These are phyloP conservation scores for Striga hermonthica DNA, from an alignment of 305 asterid species.

Conservation along the genomic window DNA sequence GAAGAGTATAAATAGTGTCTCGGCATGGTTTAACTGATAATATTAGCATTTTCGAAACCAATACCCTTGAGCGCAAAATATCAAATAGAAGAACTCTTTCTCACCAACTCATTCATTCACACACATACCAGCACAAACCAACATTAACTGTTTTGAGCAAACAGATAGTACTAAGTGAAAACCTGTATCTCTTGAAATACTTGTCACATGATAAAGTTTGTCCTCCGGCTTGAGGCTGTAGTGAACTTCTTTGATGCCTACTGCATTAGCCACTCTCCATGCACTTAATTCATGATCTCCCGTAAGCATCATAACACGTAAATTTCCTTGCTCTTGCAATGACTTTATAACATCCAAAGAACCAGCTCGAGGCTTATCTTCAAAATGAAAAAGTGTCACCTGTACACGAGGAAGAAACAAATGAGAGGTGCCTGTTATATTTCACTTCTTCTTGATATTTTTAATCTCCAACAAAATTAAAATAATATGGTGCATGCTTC, in stretches of 20 bases:
- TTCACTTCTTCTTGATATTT: conserved; percentile 1
- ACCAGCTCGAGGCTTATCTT: conserved; percentile 77
- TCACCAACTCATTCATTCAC: no score
- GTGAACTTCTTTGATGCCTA: conserved; percentile 84
- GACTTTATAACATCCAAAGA: conserved; percentile 65
- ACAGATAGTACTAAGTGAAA: neutral
- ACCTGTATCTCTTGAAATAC: conserved; percentile 86
- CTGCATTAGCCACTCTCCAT: conserved; percentile 88
- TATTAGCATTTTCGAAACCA: conserved; percentile 5
- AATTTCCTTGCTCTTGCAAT: conserved; percentile 66
- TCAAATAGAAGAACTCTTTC: no score
- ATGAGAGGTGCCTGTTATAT: neutral
- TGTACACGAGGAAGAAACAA: conserved; percentile 33
- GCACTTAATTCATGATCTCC: conserved; percentile 98
- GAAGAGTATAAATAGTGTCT: neutral
- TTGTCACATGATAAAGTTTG: conserved; percentile 83
- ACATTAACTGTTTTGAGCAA: neutral
- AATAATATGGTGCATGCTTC: neutral
- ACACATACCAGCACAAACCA: neutral
- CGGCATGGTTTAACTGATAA: no score
- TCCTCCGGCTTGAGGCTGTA: conserved; percentile 94
- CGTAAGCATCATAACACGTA: conserved; percentile 88
- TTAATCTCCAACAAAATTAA: neutral
- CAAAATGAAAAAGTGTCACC: conserved; percentile 96
- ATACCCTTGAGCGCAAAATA: neutral